Conservation (phyloP, 768 basidiomycete species). For the Saitozyma podzolica region DNA sequence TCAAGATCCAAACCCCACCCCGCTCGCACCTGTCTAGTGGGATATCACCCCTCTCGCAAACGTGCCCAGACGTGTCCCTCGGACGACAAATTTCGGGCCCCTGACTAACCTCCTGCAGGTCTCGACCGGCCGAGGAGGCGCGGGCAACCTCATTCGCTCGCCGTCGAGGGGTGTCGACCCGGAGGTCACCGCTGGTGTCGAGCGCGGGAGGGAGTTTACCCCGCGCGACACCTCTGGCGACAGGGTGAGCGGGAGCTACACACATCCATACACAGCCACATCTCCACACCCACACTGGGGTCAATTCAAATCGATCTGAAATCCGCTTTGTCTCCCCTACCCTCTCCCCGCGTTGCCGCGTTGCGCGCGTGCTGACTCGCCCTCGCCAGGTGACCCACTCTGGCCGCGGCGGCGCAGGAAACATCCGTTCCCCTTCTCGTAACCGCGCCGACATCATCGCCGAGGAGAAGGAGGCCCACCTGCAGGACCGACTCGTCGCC, state of each 20-base stretch:
- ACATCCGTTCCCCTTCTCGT: conserved; percentile 76
- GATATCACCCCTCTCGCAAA: too few relatives aligned
- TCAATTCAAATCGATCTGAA: not conserved
- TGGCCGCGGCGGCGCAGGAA: conserved; percentile 81
- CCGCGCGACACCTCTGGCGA: conserved; percentile 29
- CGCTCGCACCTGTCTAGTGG: too few relatives aligned
- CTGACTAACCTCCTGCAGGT: conserved; percentile 19
- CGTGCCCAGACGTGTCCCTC: not conserved
- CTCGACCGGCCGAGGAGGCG: conserved; percentile 47
- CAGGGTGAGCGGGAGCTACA: conserved; percentile 19
- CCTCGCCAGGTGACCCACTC: conserved; percentile 50
- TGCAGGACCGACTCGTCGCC: conserved; percentile 42
- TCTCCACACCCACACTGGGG: not conserved
- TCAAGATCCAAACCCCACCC: not conserved
- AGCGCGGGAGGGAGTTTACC: conserved; percentile 42
- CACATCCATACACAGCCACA: not conserved
- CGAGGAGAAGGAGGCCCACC: conserved; percentile 35
- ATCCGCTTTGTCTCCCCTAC: not conserved
- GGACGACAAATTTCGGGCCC: not conserved
- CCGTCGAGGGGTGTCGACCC: conserved; percentile 40
- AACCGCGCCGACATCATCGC: conserved; percentile 50
- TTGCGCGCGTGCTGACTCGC: not conserved
- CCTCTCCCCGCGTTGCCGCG: not conserved
- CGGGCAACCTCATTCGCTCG: conserved; percentile 46
- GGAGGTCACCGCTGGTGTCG: conserved; percentile 28